Percentiles rank a stretch among this genome's conserved stretches.
Evolutionary conservation across 169 alveolate species (phyloP).

Genomic region (Eimeria praecox): DNA sequence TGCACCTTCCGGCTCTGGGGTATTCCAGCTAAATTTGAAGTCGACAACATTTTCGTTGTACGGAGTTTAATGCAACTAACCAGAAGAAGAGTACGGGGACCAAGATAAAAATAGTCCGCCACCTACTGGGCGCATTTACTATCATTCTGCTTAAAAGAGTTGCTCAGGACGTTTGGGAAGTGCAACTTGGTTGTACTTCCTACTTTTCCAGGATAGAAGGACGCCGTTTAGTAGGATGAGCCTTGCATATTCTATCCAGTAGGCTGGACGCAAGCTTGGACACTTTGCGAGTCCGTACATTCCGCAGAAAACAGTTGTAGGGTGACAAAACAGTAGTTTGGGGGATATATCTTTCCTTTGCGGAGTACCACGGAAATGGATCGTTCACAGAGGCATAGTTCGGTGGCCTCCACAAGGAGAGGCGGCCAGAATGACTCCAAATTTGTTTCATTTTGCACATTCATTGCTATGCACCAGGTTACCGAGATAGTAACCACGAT

Average conservation of each 20-base stretch:
- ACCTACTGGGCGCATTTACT: neutral
- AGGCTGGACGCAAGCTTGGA: neutral
- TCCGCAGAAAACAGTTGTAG: neutral
- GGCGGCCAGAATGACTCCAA: slow-evolving; percentile 29
- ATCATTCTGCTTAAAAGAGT: neutral
- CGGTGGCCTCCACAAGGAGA: slow-evolving; percentile 65
- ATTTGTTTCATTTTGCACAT: slow-evolving; percentile 46
- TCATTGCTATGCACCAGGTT: slow-evolving; percentile 25
- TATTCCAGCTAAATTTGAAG: neutral
- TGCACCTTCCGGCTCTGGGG: neutral
- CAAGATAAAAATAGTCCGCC: neutral
- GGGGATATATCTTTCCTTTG: neutral
- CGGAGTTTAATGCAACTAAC: neutral
- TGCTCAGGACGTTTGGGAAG: neutral
- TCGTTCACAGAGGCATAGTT: slow-evolving; percentile 52
- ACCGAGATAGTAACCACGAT: slow-evolving; percentile 40
- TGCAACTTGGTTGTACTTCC: neutral
- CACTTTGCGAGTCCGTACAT: neutral
- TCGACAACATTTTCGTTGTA: neutral
- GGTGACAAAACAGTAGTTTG: neutral
- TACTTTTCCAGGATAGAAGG: neutral
- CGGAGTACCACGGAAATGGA: slow-evolving; percentile 16
- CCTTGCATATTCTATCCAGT: neutral
- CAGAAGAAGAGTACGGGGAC: neutral
- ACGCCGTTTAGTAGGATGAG: neutral